Conservation (phyloP, 2,329 filamentous ascomycete genomes). For the Cadophora malorum region DNA sequence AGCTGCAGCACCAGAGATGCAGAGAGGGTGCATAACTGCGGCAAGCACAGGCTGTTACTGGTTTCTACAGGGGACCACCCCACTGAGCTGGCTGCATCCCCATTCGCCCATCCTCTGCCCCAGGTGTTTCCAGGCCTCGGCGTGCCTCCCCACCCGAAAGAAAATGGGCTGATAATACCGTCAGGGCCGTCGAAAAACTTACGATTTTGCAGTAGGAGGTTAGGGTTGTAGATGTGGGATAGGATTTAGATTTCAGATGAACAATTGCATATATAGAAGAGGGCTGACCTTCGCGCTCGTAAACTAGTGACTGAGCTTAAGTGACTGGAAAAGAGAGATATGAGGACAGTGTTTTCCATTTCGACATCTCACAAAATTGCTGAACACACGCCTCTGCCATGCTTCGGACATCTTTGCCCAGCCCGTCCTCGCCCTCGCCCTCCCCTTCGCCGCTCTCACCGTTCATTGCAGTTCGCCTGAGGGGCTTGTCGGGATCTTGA, state of each 20-base stretch:
- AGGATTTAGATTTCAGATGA: slow-evolving; percentile 3
- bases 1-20: background rate
- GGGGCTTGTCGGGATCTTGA: slow-evolving; percentile 21
- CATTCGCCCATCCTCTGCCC: slow-evolving; percentile 2
- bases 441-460: background rate
- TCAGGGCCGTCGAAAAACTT: slow-evolving; percentile 31
- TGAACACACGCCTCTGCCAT: slow-evolving; percentile 10
- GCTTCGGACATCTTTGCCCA: slow-evolving; percentile 15
- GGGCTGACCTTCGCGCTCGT: background rate
- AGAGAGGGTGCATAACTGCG: slow-evolving; percentile 1
- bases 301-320: background rate
- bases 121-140: slow-evolving; percentile 1
- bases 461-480: slow-evolving; percentile 2
- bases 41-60: slow-evolving; percentile 7
- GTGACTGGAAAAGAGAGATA: background rate
- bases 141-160: background rate
- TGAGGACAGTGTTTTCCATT: background rate
- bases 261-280: slow-evolving; percentile 23
- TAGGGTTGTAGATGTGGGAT: slow-evolving; percentile 1
- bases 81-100: background rate
- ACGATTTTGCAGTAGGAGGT: slow-evolving; percentile 21
- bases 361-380: background rate
- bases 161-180: slow-evolving; percentile 35
- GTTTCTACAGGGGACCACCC: background rate
- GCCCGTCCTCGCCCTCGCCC: background rate